These are phyloP conservation scores for Anisogramma anomala DNA, from an alignment of 2,329 filamentous ascomycete genomes.

Conservation along the genomic window DNA sequence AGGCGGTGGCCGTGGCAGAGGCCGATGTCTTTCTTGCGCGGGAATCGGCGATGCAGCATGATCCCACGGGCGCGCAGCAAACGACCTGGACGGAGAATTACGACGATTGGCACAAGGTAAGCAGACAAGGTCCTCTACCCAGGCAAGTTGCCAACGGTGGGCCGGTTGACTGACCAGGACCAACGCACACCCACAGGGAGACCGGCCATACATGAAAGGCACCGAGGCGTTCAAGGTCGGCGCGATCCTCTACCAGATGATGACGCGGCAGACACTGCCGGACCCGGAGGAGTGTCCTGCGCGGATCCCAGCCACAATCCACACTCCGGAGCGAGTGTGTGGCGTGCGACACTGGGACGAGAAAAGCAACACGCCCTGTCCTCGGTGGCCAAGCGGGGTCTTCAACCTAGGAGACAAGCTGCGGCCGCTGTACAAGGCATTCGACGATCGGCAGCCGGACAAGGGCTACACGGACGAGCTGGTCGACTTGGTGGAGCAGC, in stretches of 20 bases:
- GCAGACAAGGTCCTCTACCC: too few relatives aligned
- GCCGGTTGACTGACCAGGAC: background rate
- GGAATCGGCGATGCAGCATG: background rate
- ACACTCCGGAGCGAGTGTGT: conserved; percentile 5
- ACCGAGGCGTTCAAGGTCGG: conserved; percentile 30
- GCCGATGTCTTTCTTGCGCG: background rate
- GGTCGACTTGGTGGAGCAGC: conserved; percentile 9
- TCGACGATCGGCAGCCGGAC: background rate
- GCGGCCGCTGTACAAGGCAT: conserved; percentile 17
- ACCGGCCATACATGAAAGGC: conserved; percentile 25
- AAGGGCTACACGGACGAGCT: conserved; percentile 11
- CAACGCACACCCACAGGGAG: conserved; percentile 15
- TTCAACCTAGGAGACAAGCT: conserved; percentile 15
- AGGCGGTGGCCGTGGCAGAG: conserved; percentile 13
- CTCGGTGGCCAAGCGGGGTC: background rate
- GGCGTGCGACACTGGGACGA: conserved; percentile 19
- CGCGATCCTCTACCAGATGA: conserved; percentile 30
- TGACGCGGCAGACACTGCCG: conserved; percentile 23
- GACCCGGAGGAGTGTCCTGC: conserved; percentile 20
- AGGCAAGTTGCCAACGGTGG: too few relatives aligned
- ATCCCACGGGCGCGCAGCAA: background rate
- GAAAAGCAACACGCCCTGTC: background rate
- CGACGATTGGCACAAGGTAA: too few relatives aligned
- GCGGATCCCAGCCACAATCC: too few relatives aligned
- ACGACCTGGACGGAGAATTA: too few relatives aligned